phyloP scores from a whole-genome alignment of 1,284 basidiomycete genomes.

The Exsudoporus floridanus region DNA sequence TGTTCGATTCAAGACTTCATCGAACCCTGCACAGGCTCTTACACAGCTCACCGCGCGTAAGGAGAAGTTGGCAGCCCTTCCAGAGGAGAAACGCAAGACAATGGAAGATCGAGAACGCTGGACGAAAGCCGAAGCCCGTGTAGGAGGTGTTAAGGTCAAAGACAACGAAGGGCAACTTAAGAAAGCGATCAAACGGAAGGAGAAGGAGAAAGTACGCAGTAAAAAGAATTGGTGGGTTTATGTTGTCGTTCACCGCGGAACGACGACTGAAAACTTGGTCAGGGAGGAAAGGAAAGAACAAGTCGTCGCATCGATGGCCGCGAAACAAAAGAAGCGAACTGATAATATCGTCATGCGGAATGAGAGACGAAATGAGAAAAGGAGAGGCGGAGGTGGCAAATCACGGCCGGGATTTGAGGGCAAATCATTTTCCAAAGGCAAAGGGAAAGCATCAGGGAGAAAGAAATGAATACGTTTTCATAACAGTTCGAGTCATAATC shows the following conservation, averaged over 20 bases:
- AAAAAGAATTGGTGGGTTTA: conserved; percentile 78
- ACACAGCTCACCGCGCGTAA: conserved; percentile 74
- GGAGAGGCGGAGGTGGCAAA: conserved; percentile 69
- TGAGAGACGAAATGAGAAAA: conserved; percentile 76
- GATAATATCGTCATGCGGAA: conserved; percentile 85
- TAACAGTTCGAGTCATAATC: neutral
- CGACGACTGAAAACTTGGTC: conserved; percentile 1
- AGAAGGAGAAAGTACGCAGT: conserved; percentile 82
- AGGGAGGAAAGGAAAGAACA: conserved; percentile 87
- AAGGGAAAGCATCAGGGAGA: conserved; percentile 18
- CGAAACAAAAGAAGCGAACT: conserved; percentile 81
- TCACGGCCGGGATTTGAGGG: conserved; percentile 81
- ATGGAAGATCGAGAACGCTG: conserved; percentile 80
- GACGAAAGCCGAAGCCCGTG: conserved; percentile 81
- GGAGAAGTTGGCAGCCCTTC: conserved; percentile 67
- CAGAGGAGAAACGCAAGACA: conserved; percentile 77
- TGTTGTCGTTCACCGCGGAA: neutral
- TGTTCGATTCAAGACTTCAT: conserved; percentile 57
- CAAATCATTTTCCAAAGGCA: conserved; percentile 62
- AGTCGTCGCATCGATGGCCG: conserved; percentile 68
- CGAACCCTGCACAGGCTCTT: conserved; percentile 84
- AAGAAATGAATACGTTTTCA: conserved; percentile 14
- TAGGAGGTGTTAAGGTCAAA: conserved; percentile 84
- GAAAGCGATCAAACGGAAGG: conserved; percentile 87
- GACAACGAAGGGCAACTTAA: conserved; percentile 82